These are phyloP conservation scores for Metschnikowia proteae DNA, from an alignment of 805 yeast genomes.

Conservation along the genomic window DNA sequence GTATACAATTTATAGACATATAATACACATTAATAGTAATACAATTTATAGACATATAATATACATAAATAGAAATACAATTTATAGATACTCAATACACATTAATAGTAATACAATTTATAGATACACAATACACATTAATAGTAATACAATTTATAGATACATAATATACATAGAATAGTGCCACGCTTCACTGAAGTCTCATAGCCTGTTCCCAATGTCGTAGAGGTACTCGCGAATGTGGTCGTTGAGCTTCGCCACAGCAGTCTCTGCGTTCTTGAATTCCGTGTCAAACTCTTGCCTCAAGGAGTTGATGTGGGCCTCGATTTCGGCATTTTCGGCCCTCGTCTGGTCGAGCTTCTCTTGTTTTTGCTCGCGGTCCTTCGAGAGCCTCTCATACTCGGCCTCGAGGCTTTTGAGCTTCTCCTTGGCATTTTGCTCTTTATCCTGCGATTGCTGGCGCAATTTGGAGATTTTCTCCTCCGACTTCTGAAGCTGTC, in stretches of 20 bases:
- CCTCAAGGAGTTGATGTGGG: slow-evolving; percentile 35
- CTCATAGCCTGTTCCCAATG: slow-evolving; percentile 37
- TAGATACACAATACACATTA: no score
- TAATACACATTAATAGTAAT: neutral
- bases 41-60: no score
- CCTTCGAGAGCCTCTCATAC: slow-evolving; percentile 47
- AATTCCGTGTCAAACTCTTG: slow-evolving; percentile 50
- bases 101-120: no score
- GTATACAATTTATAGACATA: slow-evolving; percentile 1
- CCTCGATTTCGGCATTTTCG: slow-evolving; percentile 43
- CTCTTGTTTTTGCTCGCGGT: slow-evolving; percentile 45
- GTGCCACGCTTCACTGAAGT: neutral
- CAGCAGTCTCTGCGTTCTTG: slow-evolving; percentile 49
- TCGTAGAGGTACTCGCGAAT: slow-evolving; percentile 51
- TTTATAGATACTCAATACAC: no score
- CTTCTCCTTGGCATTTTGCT: slow-evolving; percentile 37
- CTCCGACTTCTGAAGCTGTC: slow-evolving; percentile 46
- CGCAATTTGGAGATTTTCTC: slow-evolving; percentile 46
- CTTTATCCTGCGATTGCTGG: slow-evolving; percentile 44
- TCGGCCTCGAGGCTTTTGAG: slow-evolving; percentile 43
- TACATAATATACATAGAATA: slow-evolving; percentile 1
- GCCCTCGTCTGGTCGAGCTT: slow-evolving; percentile 47
- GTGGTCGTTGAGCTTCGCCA: slow-evolving; percentile 53
- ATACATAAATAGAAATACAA: no score
- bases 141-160: slow-evolving; percentile 1